phyloP scores from a whole-genome alignment of 257 asterid species.

The Leonotis leonurus region DNA sequence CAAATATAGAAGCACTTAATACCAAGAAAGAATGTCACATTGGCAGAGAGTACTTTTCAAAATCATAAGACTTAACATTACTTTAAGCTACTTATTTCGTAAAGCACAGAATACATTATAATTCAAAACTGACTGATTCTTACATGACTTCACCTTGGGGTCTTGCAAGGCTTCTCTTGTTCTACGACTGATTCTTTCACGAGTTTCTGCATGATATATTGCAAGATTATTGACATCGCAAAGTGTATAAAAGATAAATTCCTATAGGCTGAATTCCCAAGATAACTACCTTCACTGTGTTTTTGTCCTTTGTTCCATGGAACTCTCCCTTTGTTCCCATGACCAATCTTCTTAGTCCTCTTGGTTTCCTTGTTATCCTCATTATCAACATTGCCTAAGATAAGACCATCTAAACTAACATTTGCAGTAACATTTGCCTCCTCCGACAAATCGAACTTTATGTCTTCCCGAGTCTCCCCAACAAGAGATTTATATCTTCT shows the following conservation, averaged over 20 bases:
- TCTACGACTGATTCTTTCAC: constrained; percentile 57
- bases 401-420: too few species aligned
- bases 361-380: constrained; percentile 29
- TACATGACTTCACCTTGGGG: constrained; percentile 99
- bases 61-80: background rate
- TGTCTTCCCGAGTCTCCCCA: constrained; percentile 24
- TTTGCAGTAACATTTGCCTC: too few species aligned
- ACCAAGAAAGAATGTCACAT: too few species aligned
- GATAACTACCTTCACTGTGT: constrained; percentile 65
- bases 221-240: constrained; percentile 5
- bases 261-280: background rate
- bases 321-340: constrained; percentile 68
- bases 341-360: constrained; percentile 30
- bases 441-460: constrained; percentile 8
- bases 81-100: constrained; percentile 8
- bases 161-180: constrained; percentile 89
- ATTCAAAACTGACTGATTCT: constrained; percentile 45
- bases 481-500: constrained; percentile 12
- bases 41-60: background rate
- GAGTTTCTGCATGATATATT: constrained; percentile 52
- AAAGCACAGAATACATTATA: background rate
- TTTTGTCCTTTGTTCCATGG: constrained; percentile 92
- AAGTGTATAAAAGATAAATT: background rate
- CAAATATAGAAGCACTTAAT: background rate
- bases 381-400: constrained; percentile 11